Conservation (phyloP, 345 rosid genomes). For the Toxicodendron radicans region DNA sequence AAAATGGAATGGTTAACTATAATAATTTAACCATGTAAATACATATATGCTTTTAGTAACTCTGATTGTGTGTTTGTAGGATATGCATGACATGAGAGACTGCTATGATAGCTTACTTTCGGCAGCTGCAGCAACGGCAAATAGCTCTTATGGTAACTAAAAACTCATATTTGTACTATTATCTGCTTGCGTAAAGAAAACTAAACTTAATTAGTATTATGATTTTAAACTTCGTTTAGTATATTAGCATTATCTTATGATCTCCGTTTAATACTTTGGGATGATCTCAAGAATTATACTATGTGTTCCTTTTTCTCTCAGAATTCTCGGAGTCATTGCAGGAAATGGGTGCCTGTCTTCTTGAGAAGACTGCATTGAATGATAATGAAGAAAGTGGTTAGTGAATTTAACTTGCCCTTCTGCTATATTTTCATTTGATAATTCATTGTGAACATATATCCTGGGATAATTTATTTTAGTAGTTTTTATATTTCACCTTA, state of each 20-base stretch:
- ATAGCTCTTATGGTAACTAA: constrained; percentile 76
- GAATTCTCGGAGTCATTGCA: constrained; percentile 91
- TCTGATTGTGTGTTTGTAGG: constrained; percentile 42
- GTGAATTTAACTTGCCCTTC: constrained; percentile 20
- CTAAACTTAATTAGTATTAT: background rate
- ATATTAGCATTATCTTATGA: no score
- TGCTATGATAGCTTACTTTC: constrained; percentile 91
- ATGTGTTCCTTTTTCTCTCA: constrained; percentile 38
- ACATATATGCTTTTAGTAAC: background rate
- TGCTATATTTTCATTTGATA: background rate
- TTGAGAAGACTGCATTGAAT: constrained; percentile 70
- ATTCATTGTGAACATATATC: background rate
- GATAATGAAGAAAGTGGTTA: constrained; percentile 92
- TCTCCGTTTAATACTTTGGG: background rate
- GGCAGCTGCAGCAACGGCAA: constrained; percentile 96
- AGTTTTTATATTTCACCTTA: constrained; percentile 6
- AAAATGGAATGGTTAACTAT: background rate
- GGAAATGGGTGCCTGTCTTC: constrained; percentile 88
- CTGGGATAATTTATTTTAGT: background rate
- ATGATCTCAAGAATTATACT: no score
- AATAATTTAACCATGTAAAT: background rate
- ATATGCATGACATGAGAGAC: constrained; percentile 81
- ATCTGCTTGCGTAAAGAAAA: background rate
- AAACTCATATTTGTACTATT: background rate
- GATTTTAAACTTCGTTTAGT: background rate